Conservation (phyloP, 352 stramenopile genomes). For the Phytopythium sindhum region DNA sequence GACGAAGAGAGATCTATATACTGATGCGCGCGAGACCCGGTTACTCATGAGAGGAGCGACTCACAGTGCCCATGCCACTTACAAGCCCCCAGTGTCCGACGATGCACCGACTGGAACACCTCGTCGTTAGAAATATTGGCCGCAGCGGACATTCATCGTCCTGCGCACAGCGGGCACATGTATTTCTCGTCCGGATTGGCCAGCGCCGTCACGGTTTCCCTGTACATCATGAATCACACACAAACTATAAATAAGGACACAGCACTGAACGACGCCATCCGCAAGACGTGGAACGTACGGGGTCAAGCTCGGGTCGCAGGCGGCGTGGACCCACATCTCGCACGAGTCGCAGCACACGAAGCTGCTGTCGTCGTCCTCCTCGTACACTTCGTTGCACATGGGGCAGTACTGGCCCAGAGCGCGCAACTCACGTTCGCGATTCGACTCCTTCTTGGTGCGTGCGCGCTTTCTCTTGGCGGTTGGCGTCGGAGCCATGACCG, state of each 20-base stretch:
- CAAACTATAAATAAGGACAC: slow-evolving; percentile 1
- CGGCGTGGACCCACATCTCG: slow-evolving; percentile 84
- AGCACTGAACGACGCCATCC: neutral
- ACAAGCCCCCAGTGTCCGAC: neutral
- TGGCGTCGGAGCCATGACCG: slow-evolving; percentile 10
- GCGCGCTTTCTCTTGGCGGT: slow-evolving; percentile 35
- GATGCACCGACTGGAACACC: neutral
- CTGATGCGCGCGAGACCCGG: neutral
- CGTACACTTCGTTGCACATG: slow-evolving; percentile 82
- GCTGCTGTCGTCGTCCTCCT: slow-evolving; percentile 80
- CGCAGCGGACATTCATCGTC: slow-evolving; percentile 27
- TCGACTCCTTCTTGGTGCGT: slow-evolving; percentile 60
- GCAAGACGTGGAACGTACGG: slow-evolving; percentile 34
- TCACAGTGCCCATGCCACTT: neutral
- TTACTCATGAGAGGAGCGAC: neutral
- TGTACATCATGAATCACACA: slow-evolving; percentile 14
- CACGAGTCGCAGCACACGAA: slow-evolving; percentile 89
- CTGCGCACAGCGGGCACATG: slow-evolving; percentile 76
- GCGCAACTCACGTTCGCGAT: slow-evolving; percentile 73
- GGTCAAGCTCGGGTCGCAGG: slow-evolving; percentile 65
- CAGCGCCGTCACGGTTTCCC: slow-evolving; percentile 50
- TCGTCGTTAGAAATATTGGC: neutral
- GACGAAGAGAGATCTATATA: neutral
- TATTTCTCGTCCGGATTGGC: slow-evolving; percentile 79
- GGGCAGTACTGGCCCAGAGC: slow-evolving; percentile 82